A percentile compares a stretch with the other conserved stretches of the same genome.
phyloP scores from a whole-genome alignment of 495 filamentous ascomycete genomes.

The Penicillium ucsense region DNA sequence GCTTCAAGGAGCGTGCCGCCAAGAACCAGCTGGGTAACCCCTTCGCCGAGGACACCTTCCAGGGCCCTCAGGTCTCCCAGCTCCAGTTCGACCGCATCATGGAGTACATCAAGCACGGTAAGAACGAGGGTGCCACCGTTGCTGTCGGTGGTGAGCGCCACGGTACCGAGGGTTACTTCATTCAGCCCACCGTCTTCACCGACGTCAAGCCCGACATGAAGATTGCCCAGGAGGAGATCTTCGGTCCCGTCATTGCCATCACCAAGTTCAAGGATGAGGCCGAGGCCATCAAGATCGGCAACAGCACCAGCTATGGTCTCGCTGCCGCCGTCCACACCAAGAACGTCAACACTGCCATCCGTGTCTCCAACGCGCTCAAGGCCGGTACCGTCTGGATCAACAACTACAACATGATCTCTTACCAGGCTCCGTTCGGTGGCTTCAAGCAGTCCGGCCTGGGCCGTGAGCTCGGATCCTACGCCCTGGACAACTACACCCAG shows the following conservation, averaged over 20 bases:
- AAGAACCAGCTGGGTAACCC: slow-evolving; percentile 89
- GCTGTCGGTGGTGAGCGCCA: slow-evolving; percentile 80
- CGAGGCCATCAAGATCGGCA: slow-evolving; percentile 72
- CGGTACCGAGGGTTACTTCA: slow-evolving; percentile 91
- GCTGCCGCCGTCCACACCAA: slow-evolving; percentile 89
- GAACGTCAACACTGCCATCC: slow-evolving; percentile 86
- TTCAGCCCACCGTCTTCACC: slow-evolving; percentile 94
- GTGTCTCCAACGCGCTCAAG: slow-evolving; percentile 68
- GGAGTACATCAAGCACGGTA: slow-evolving; percentile 90
- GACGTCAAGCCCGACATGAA: slow-evolving; percentile 87
- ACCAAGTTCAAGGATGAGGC: slow-evolving; percentile 89
- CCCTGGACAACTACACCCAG: slow-evolving; percentile 87
- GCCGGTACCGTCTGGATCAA: slow-evolving; percentile 96
- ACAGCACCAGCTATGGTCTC: slow-evolving; percentile 74
- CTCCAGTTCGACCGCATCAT: slow-evolving; percentile 97
- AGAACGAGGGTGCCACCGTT: slow-evolving; percentile 77
- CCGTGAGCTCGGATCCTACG: slow-evolving; percentile 88
- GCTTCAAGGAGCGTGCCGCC: slow-evolving; percentile 78
- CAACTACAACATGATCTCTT: slow-evolving; percentile 78
- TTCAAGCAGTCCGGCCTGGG: slow-evolving; percentile 92
- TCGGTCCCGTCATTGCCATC: slow-evolving; percentile 88
- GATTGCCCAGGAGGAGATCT: slow-evolving; percentile 98
- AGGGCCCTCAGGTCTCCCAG: slow-evolving; percentile 92
- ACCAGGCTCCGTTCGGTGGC: slow-evolving; percentile 80
- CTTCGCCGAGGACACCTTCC: slow-evolving; percentile 81